phyloP scores from a whole-genome alignment of 1,284 basidiomycete species.

The Ceratobasidium theobromae region DNA sequence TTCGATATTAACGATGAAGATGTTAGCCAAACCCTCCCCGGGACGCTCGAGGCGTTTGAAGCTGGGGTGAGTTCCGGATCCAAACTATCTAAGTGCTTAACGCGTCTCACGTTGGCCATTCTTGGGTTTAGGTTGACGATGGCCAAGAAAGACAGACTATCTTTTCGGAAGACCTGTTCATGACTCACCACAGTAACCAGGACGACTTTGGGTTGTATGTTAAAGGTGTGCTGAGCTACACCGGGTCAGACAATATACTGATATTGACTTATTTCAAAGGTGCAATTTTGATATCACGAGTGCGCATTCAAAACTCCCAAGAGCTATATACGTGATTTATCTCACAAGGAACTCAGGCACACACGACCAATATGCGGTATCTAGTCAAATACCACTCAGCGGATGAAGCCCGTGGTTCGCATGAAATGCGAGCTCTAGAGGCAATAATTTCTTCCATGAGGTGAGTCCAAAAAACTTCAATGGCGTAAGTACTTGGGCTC shows the following conservation, averaged over 20 bases:
- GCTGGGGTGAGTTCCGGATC: conserved; percentile 24
- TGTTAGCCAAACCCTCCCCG: conserved; percentile 33
- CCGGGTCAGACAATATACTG: not conserved
- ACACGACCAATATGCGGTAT: not conserved
- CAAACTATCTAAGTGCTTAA: too few relatives aligned
- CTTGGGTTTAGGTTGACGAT: not conserved
- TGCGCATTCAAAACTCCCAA: not conserved
- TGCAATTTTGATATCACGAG: conserved; percentile 19
- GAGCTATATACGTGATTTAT: not conserved
- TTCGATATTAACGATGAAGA: conserved; percentile 34
- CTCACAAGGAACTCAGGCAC: not conserved
- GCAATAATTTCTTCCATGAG: conserved; percentile 5
- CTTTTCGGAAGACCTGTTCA: conserved; percentile 11
- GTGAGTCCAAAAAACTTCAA: not conserved
- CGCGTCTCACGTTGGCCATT: not conserved
- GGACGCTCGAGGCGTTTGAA: conserved; percentile 17
- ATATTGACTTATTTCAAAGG: not conserved
- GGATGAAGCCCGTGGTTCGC: conserved; percentile 13
- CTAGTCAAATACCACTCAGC: not conserved
- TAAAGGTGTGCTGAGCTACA: not conserved
- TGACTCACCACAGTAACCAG: not conserved
- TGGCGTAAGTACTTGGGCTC: not conserved
- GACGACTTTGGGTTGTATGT: conserved; percentile 23
- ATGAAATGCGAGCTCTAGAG: not conserved
- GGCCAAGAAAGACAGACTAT: conserved; percentile 13